A percentile compares a stretch with the other conserved stretches of the same genome.
phyloP scores from a whole-genome alignment of 176 grass and related monocot species.

The Canna indica region DNA sequence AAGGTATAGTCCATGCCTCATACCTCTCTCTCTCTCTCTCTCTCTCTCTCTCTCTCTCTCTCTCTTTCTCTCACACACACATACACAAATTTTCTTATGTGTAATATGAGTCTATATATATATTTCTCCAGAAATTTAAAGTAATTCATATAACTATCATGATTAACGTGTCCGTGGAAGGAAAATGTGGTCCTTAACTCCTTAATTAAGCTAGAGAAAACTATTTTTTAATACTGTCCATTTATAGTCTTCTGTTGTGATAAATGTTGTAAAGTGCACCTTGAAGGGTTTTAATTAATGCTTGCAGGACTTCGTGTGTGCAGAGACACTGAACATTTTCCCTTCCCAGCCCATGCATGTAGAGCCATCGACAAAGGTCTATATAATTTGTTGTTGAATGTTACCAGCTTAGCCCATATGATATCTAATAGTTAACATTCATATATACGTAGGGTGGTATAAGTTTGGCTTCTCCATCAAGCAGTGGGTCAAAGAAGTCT shows the following conservation, averaged over 20 bases:
- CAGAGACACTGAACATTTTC: constrained; percentile 93
- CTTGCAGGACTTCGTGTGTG: constrained; percentile 17
- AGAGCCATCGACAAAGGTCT: constrained; percentile 44
- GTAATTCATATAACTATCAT: background rate
- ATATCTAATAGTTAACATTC: background rate
- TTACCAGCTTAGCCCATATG: too few species aligned
- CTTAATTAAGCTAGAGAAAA: background rate
- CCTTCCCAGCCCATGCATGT: constrained; percentile 79
- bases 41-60: too few species aligned
- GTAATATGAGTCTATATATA: too few species aligned
- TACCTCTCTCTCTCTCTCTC: too few species aligned
- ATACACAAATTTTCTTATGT: too few species aligned
- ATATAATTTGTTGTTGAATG: too few species aligned
- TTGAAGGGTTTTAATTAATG: constrained; percentile 23
- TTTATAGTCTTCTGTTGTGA: constrained; percentile 5
- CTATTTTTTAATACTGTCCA: background rate
- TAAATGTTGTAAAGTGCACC: constrained; percentile 7
- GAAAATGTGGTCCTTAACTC: background rate
- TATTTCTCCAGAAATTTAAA: background rate
- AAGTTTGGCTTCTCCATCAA: constrained; percentile 57
- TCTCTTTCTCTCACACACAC: too few species aligned
- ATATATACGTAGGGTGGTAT: constrained; percentile 41
- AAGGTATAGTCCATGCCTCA: too few species aligned
- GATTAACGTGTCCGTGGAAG: background rate
- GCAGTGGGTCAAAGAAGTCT: constrained; percentile 50